Conservation (phyloP, 1,284 basidiomycete species). For the Hymenochaete sp. region DNA sequence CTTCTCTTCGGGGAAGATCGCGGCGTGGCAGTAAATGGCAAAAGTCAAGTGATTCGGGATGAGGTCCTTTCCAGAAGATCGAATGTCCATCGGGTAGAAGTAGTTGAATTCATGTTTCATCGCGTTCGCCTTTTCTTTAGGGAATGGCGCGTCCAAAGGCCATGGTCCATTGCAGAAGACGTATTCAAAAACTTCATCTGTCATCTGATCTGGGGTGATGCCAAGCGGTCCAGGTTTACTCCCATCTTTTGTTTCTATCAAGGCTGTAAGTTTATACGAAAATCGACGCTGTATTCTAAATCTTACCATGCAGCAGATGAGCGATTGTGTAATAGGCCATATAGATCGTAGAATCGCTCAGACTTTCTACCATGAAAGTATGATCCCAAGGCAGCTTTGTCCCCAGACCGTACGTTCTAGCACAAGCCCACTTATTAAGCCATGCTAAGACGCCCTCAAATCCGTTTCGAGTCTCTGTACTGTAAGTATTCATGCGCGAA, state of each 20-base stretch:
- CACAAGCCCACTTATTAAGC: constrained; percentile 99
- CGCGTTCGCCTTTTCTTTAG: constrained; percentile 71
- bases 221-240: constrained; percentile 75
- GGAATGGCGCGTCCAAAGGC: constrained; percentile 59
- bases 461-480: constrained; percentile 80
- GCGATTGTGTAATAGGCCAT: constrained; percentile 98
- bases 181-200: constrained; percentile 97
- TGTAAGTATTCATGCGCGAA: constrained; percentile 85
- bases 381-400: constrained; percentile 97
- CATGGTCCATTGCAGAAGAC: constrained; percentile 74
- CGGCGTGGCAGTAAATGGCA: constrained; percentile 89
- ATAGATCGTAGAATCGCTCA: constrained; percentile 98
- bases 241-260: constrained; percentile 66
- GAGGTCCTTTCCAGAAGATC: constrained; percentile 98
- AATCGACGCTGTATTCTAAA: constrained; percentile 2
- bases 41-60: constrained; percentile 97
- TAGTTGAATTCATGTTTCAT: constrained; percentile 92
- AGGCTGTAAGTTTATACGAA: constrained; percentile 17
- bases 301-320: constrained; percentile 75
- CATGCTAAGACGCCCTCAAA: constrained; percentile 92
- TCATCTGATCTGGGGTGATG: constrained; percentile 87
- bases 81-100: constrained; percentile 98
- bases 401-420: constrained; percentile 92
- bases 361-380: constrained; percentile 91
- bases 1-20: constrained; percentile 89